Conservation (phyloP, 306 rosid species). For the Arachis stenosperma region DNA sequence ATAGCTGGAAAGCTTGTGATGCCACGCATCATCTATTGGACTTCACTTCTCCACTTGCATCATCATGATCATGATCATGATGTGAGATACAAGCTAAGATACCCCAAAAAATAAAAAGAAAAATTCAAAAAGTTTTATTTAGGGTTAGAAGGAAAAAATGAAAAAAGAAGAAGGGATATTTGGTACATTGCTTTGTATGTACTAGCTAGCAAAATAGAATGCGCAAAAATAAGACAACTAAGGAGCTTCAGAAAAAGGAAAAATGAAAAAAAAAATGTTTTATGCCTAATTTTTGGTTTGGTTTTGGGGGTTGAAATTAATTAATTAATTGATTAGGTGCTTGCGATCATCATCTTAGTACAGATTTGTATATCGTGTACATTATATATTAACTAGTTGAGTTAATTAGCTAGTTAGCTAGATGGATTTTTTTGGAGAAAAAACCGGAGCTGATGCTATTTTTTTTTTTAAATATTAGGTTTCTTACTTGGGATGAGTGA, state of each 20-base stretch:
- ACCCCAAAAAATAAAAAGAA: background rate
- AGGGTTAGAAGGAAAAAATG: slow-evolving; percentile 18
- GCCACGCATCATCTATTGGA: slow-evolving; percentile 40
- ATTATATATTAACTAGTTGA: slow-evolving; percentile 14
- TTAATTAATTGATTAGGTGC: slow-evolving; percentile 6
- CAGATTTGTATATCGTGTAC: slow-evolving; percentile 45
- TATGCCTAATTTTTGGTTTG: slow-evolving; percentile 32
- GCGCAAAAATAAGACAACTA: slow-evolving; percentile 38
- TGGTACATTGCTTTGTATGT: slow-evolving; percentile 34
- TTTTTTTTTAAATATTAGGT: background rate
- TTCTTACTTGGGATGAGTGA: slow-evolving; percentile 17
- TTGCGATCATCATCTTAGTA: slow-evolving; percentile 28
- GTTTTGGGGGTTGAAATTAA: slow-evolving; percentile 34
- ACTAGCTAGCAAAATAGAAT: background rate
- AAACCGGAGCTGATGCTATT: background rate
- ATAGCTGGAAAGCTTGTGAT: slow-evolving; percentile 56
- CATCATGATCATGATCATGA: too few species aligned
- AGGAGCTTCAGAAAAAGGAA: slow-evolving; percentile 14
- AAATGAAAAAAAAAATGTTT: background rate
- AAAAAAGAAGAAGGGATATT: background rate
- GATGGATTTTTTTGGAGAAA: slow-evolving; percentile 31
- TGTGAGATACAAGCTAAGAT: too few species aligned
- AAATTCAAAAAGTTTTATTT: background rate
- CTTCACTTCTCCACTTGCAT: slow-evolving; percentile 42
- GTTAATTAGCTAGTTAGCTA: slow-evolving; percentile 38